Base-by-base conservation (phyloP, 805 yeast species). In the Nakazawaea laoshanensis region DNA sequence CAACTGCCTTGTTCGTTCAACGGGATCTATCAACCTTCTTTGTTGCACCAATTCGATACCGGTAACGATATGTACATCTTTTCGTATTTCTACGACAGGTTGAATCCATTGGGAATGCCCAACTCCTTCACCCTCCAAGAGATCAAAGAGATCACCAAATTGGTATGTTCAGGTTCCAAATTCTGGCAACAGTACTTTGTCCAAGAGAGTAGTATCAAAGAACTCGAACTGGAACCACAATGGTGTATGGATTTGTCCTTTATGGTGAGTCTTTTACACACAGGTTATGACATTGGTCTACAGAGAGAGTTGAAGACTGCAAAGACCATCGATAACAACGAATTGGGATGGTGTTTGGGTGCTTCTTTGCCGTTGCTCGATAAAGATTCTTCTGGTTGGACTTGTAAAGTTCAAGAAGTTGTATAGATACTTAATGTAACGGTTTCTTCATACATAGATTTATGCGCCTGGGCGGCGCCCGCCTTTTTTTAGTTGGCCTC, bases 311-410 rank as follows among this genome's bases (percentile, higher is more conserved):
- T 92, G 45, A 83, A 74, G 56, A 92, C 96, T 5, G 97, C 96
- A 7, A 77, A 86, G 64, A 87, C 75, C 53, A 85, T 92, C 46
- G 81, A 77, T 33, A 75, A 77, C 50, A 87, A 85, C 48, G 98
- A 92, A 61, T 68, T 92, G 33, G 99, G 98, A 21, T 92, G 99
- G 99, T 92, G 97, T 65, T 66, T 92, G 36, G 99, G 99, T 47
- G 98, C 97, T 2, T 85, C 96, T 2, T 69, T 92, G 47, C 97
- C 97, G 7, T 63, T 92, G 46, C 65, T 92, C 45, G 92, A 83
- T 41, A 64, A 67, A 40, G 59, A 54, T 28, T 59, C 47, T 28
- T 59, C 72, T 14, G 76, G 74, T 25, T 85, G 95, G 95, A 67
- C 63, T 33, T 86, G 96, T 57, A 63, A 57, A 37, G 59, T 66